Evolutionary conservation across 2,329 filamentous ascomycete species (phyloP), one percentile per base, ranked within the genome.

Genomic region (Colletotrichum costaricense): DNA sequence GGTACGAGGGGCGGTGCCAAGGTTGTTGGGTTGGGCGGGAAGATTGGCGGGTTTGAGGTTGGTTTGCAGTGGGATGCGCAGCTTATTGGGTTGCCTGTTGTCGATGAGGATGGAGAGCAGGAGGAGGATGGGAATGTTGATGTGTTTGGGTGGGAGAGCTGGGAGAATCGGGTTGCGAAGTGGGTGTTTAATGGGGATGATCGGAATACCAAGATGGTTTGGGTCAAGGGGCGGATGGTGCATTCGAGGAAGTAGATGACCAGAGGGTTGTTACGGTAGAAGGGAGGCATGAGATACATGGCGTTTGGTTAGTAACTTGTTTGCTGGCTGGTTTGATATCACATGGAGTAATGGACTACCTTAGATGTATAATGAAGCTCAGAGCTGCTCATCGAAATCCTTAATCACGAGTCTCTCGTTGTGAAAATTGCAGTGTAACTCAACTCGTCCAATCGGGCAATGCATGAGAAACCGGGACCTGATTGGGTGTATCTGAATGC

Each of bases 121-220:
- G 77, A 76, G 1, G 85, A 88, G 4, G 83, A 84, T 1, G 92
- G 93, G 0, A 91, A 92, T 59, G 94, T 98, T 0, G 95, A 98
- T 82, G 82, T 98, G 0, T 99, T 98, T 85, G 95, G 95, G 1
- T 95, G 93, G 90, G 96, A 98, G 88, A 90, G 80, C n/a, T 97
- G 94, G 94, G 90, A 93, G 52, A 94, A 98, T 78, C 90, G 87
- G 79, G 84, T 98, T 12, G 94, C 94, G 65, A 99, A 99, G 86
- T 99, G 97, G 97, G 86, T 98, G 74, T 99, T 94, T 84, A 93
- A 91, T 76, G 97, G 97, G 0, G 95, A 98, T 85, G 97, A 98
- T 83, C 88, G 96, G 77, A 98, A 98, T 82, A 96, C 95, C 3
- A 88, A 88, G 78, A 91, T 88, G 77, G 97, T 99, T 5, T 99